Evolutionary conservation across 2,329 filamentous ascomycete genomes (phyloP).

Genomic region (Stemphylium beticola): DNA sequence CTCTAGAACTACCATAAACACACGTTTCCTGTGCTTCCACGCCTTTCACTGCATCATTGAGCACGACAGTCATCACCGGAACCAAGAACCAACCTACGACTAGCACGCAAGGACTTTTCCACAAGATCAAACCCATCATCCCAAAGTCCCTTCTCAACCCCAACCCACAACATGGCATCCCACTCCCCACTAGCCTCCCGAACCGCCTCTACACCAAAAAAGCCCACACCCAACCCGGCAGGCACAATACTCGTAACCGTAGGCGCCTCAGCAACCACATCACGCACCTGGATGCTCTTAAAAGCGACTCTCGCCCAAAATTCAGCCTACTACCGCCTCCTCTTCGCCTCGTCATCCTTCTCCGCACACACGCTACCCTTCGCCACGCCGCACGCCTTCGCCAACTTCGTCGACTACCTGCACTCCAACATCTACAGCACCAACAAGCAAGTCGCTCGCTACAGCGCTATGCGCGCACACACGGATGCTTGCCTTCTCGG

Average conservation of each 20-base stretch:
- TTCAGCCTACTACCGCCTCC: constrained; percentile 9
- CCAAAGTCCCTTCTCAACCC: not conserved
- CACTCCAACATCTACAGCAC: constrained; percentile 26
- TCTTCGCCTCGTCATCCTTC: not conserved
- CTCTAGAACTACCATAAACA: no score
- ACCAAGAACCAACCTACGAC: no score
- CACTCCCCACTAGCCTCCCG: not conserved
- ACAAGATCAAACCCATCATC: not conserved
- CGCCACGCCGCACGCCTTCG: constrained; percentile 12
- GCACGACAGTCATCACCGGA: no score
- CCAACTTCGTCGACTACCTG: constrained; percentile 26
- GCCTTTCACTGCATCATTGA: no score
- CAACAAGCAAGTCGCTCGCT: constrained; percentile 13
- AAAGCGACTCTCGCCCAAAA: constrained; percentile 12
- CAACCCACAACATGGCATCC: not conserved
- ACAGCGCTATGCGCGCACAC: constrained; percentile 14
- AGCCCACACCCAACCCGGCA: not conserved
- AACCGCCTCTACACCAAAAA: not conserved
- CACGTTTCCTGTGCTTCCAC: no score
- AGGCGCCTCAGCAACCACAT: not conserved
- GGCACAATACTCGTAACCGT: constrained; percentile 14
- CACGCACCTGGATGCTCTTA: constrained; percentile 18
- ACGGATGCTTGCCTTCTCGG: constrained; percentile 18
- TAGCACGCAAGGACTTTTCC: no score
- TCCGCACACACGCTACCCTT: not conserved